Percentiles rank a stretch among this genome's conserved stretches.
These are phyloP conservation scores for Penicillium malachiteum DNA, from an alignment of 495 filamentous ascomycete genomes.

Conservation along the genomic window DNA sequence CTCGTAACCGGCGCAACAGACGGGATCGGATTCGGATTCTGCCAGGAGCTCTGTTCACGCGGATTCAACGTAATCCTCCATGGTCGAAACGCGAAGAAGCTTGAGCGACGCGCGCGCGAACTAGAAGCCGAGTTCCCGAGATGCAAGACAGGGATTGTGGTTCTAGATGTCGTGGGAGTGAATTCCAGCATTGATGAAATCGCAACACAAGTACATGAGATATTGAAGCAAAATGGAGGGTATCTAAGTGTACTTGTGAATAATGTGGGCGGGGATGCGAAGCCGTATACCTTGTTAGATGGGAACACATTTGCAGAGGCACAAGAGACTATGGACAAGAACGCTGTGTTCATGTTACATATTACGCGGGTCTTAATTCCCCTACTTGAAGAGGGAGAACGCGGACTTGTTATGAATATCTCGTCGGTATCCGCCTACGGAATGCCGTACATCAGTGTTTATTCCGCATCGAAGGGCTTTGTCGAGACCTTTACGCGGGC, in stretches of 20 bases:
- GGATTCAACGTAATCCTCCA: conserved; percentile 62
- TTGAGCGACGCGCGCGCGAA: conserved; percentile 27
- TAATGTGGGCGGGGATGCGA: conserved; percentile 44
- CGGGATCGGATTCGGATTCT: conserved; percentile 56
- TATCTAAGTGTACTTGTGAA: conserved; percentile 46
- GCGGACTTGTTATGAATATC: conserved; percentile 43
- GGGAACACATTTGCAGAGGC: conserved; percentile 20
- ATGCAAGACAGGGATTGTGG: conserved; percentile 20
- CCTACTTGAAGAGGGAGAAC: conserved; percentile 23
- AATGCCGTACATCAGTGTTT: conserved; percentile 37
- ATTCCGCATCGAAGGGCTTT: conserved; percentile 39
- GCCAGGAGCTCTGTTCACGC: conserved; percentile 45
- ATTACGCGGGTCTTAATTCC: conserved; percentile 42
- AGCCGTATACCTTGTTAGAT: conserved; percentile 19
- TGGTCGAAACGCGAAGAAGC: conserved; percentile 51
- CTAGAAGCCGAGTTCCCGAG: conserved; percentile 32
- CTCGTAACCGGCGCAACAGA: conserved; percentile 59
- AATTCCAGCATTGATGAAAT: conserved; percentile 19
- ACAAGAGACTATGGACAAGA: conserved; percentile 31
- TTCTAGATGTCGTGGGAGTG: conserved; percentile 32
- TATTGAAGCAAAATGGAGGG: conserved; percentile 14
- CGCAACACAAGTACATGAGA: conserved; percentile 11
- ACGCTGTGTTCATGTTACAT: conserved; percentile 41
- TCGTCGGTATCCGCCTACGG: conserved; percentile 34
- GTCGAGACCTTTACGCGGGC: conserved; percentile 32